phyloP scores from a whole-genome alignment of 768 basidiomycete species.

The Sistotremastrum niveocremeum region DNA sequence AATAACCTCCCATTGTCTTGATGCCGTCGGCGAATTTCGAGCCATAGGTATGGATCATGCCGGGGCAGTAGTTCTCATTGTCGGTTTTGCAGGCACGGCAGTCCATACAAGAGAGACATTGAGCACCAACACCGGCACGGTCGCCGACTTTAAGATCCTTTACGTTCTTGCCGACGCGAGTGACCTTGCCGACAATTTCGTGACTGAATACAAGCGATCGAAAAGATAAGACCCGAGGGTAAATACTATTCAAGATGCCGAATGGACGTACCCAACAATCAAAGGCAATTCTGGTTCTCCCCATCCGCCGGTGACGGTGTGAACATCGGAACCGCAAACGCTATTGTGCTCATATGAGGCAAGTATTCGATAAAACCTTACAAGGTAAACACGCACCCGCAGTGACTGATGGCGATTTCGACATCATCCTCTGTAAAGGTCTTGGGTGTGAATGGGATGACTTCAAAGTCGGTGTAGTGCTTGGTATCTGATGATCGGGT shows the following conservation, averaged over 20 bases:
- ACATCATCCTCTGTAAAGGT: constrained; percentile 23
- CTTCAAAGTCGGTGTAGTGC: constrained; percentile 7
- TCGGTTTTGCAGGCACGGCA: constrained; percentile 18
- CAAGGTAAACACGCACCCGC: not conserved
- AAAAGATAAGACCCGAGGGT: not conserved
- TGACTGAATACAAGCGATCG: constrained; percentile 11
- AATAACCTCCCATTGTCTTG: constrained; percentile 19
- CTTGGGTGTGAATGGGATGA: constrained; percentile 22
- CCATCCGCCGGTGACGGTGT: constrained; percentile 25
- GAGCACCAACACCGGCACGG: constrained; percentile 26
- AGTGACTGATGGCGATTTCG: constrained; percentile 15
- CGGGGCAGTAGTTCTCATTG: constrained; percentile 24
- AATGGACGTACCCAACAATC: constrained; percentile 1
- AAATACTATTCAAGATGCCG: not conserved
- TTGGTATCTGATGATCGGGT: not conserved
- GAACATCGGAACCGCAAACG: constrained; percentile 20
- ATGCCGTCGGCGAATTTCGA: constrained; percentile 8
- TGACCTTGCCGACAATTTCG: constrained; percentile 22
- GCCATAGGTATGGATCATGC: constrained; percentile 10
- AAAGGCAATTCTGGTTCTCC: constrained; percentile 5
- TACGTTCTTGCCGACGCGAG: constrained; percentile 21
- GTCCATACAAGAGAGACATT: constrained; percentile 20
- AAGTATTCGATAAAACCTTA: not conserved
- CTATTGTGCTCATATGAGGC: not conserved
- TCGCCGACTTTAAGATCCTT: constrained; percentile 26